A percentile compares a stretch with the other conserved stretches of the same genome.
These are phyloP conservation scores for Tagetes erecta DNA, from an alignment of 129 eudicot genomes.

Conservation along the genomic window DNA sequence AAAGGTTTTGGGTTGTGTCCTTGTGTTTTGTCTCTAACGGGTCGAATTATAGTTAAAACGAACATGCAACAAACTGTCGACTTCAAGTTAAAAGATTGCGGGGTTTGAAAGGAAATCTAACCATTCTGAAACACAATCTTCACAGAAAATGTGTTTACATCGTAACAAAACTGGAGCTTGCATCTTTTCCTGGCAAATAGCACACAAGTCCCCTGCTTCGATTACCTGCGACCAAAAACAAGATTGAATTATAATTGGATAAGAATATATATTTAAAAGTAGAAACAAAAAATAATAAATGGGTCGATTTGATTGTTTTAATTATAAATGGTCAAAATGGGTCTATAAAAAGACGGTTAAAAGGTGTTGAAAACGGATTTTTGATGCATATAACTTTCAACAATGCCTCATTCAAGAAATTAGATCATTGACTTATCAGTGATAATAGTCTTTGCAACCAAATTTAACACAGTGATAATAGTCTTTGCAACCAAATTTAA, in stretches of 20 bases:
- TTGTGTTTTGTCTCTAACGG: neutral
- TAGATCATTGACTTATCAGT: no score
- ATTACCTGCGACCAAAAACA: constrained; percentile 46
- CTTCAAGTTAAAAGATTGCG: neutral
- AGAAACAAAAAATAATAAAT: neutral
- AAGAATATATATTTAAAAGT: neutral
- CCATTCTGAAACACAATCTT: constrained; percentile 94
- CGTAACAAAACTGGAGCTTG: constrained; percentile 68
- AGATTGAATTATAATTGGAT: constrained; percentile 5
- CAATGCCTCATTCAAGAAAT: no score
- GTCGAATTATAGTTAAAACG: neutral
- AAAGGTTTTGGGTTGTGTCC: neutral
- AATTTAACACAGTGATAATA: no score
- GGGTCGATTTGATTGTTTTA: constrained; percentile 1
- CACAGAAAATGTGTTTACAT: constrained; percentile 84
- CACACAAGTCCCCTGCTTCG: constrained; percentile 79
- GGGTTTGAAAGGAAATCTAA: constrained; percentile 30
- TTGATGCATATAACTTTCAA: no score
- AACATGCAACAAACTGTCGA: neutral
- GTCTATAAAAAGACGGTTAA: no score
- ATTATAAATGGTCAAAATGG: neutral
- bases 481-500: no score
- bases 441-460: no score
- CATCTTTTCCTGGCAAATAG: constrained; percentile 93
- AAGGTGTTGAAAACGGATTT: no score